These are phyloP conservation scores for Phytophthora fragariae DNA, from an alignment of 352 stramenopile genomes.

Conservation along the genomic window DNA sequence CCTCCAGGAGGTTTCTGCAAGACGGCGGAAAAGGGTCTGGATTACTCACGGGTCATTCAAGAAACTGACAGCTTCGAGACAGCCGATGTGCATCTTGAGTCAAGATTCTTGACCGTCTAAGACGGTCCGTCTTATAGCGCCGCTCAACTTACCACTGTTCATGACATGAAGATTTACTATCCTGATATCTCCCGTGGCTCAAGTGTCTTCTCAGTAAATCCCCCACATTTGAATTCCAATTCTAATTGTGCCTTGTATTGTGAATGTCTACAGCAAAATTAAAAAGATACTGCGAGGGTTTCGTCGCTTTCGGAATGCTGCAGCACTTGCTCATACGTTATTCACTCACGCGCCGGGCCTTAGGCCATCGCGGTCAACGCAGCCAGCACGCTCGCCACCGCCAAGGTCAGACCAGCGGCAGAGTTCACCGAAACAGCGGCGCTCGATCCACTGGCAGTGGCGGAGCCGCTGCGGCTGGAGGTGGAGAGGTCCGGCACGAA, in stretches of 20 bases:
- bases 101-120: neutral
- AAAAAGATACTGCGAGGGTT: constrained; percentile 33
- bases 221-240: neutral
- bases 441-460: constrained; percentile 37
- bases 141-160: too few species aligned
- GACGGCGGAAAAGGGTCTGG: neutral
- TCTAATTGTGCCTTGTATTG: constrained; percentile 13
- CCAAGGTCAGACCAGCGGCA: constrained; percentile 14
- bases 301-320: constrained; percentile 26
- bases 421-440: constrained; percentile 27
- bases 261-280: constrained; percentile 37
- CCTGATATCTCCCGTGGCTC: too few species aligned
- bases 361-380: constrained; percentile 26
- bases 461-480: constrained; percentile 27
- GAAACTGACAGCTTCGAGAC: neutral
- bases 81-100: too few species aligned
- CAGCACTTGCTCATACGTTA: constrained; percentile 8
- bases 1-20: neutral
- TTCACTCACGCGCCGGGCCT: constrained; percentile 6
- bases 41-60: neutral
- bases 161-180: too few species aligned
- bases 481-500: constrained; percentile 37
- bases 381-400: constrained; percentile 27
- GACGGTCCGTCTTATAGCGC: too few species aligned
- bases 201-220: too few species aligned